Percentiles rank a stretch among this genome's conserved stretches.
phyloP scores from a whole-genome alignment of 2,329 filamentous ascomycete genomes.

The Metarhizium humberi region DNA sequence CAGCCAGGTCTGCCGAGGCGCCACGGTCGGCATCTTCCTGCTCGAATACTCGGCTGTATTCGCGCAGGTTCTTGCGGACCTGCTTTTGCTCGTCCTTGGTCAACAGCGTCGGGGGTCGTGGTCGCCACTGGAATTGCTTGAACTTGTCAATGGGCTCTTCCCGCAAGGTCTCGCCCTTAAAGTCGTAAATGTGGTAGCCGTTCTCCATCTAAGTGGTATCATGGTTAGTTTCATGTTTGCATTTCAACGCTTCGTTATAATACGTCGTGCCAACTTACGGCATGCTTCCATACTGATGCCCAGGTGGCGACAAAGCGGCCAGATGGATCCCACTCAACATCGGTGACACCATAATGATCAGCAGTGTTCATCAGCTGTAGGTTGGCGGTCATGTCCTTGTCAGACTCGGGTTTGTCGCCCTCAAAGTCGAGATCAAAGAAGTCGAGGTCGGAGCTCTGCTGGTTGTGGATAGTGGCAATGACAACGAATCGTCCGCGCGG shows the following conservation, averaged over 20 bases:
- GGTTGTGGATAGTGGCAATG: constrained; percentile 83
- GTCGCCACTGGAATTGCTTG: constrained; percentile 95
- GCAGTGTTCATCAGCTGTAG: constrained; percentile 87
- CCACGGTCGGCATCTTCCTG: constrained; percentile 91
- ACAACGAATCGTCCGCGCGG: constrained; percentile 92
- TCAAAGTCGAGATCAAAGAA: constrained; percentile 98
- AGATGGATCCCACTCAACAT: constrained; percentile 96
- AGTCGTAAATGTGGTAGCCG: constrained; percentile 96
- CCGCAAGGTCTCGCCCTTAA: constrained; percentile 78
- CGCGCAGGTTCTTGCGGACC: constrained; percentile 95
- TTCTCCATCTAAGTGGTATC: constrained; percentile 75
- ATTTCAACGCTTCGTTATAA: no score
- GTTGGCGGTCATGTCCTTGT: constrained; percentile 92
- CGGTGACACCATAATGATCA: constrained; percentile 96
- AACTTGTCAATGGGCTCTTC: constrained; percentile 94
- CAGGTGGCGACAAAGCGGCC: constrained; percentile 90
- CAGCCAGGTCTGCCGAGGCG: constrained; percentile 85
- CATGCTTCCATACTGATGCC: constrained; percentile 91
- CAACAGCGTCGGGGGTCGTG: constrained; percentile 81
- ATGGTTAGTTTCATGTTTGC: constrained; percentile 6
- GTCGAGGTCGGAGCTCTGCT: constrained; percentile 90
- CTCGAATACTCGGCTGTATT: constrained; percentile 92
- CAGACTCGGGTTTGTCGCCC: constrained; percentile 85
- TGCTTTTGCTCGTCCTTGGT: constrained; percentile 95
- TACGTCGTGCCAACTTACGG: constrained; percentile 49